Evolutionary conservation across 2,329 filamentous ascomycete genomes (phyloP).

Genomic region (Hypomyces perniciosus): DNA sequence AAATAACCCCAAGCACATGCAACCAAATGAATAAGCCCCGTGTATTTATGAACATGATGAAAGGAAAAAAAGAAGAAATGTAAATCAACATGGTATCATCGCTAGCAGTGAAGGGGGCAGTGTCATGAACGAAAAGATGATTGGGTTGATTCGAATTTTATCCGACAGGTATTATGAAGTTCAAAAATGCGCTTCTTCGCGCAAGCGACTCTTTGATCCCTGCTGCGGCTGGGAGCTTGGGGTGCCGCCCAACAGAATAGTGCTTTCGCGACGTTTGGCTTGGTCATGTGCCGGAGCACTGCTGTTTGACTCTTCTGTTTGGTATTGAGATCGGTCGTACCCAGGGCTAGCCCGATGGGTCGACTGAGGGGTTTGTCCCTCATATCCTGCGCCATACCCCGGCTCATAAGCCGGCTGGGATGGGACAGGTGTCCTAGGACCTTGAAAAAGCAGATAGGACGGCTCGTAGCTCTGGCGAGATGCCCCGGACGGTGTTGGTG

Average conservation of each 20-base stretch:
- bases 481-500: slow-evolving; percentile 38
- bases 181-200: slow-evolving; percentile 48
- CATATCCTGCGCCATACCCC: slow-evolving; percentile 27
- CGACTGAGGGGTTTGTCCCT: slow-evolving; percentile 16
- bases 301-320: slow-evolving; percentile 21
- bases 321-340: slow-evolving; percentile 34
- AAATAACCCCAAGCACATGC: neutral
- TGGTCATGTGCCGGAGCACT: slow-evolving; percentile 30
- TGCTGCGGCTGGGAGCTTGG: slow-evolving; percentile 43
- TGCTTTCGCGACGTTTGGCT: slow-evolving; percentile 51
- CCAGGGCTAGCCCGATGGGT: slow-evolving; percentile 23
- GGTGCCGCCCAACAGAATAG: slow-evolving; percentile 49
- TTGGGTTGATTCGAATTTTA: neutral
- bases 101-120: slow-evolving; percentile 25
- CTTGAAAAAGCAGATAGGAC: slow-evolving; percentile 34
- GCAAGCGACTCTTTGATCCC: slow-evolving; percentile 46
- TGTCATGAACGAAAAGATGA: slow-evolving; percentile 24
- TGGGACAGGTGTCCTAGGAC: slow-evolving; percentile 23
- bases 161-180: slow-evolving; percentile 15
- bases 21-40: neutral
- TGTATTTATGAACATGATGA: slow-evolving; percentile 1
- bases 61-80: neutral
- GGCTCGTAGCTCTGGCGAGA: slow-evolving; percentile 39
- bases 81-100: slow-evolving; percentile 14
- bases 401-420: slow-evolving; percentile 41